Evolutionary conservation across 805 yeast species (phyloP), one percentile per base, ranked within the genome.

Genomic region (Jamesozyma gamospora): DNA sequence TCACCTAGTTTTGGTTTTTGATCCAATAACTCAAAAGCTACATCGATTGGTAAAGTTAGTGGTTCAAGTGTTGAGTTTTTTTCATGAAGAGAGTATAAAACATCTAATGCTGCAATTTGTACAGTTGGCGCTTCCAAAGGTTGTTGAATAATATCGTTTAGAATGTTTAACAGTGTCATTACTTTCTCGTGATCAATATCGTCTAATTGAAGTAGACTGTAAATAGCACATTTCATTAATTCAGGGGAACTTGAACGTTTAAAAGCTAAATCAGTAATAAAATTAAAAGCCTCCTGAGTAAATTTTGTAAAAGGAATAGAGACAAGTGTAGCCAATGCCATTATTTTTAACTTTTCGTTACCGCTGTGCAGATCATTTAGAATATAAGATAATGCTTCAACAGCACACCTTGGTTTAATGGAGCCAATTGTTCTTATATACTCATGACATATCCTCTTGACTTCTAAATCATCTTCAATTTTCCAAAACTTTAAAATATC

Each of bases 151-250:
- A 55, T 41, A 16, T 51, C 56, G 4, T 29, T 28, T n/a, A 58
- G 39, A 19, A 41, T 31, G 27, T 44, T 41, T 70, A 24, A 80
- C 58, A 42, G 81, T 53, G 14, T 65, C 66, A 66, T 63, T 2
- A 74, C 75, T n/a, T 67, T 52, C 5, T 60, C 52, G 7, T 74
- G 67, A 36, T 75, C 76, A 32, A 67, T 59, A 36, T 76, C 78
- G 66, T 76, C 81, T 24, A 82, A 53, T 50, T 79, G 76, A 3
- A 86, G 79, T 13, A 83, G 75, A 1, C 81, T 70, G 58, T 68
- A 79, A 5, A 81, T 79, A 0, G 94, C 87, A 0, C 81, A 67
- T 46, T 78, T 81, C 31, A 87, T 67, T 17, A 86, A 76, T 40
- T 71, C 68, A 0, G 81, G 67, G 3, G 55, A 43, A 6, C 42